These are phyloP conservation scores for Colletotrichum sp. DNA, from an alignment of 2,329 filamentous ascomycete genomes.

Conservation along the genomic window DNA sequence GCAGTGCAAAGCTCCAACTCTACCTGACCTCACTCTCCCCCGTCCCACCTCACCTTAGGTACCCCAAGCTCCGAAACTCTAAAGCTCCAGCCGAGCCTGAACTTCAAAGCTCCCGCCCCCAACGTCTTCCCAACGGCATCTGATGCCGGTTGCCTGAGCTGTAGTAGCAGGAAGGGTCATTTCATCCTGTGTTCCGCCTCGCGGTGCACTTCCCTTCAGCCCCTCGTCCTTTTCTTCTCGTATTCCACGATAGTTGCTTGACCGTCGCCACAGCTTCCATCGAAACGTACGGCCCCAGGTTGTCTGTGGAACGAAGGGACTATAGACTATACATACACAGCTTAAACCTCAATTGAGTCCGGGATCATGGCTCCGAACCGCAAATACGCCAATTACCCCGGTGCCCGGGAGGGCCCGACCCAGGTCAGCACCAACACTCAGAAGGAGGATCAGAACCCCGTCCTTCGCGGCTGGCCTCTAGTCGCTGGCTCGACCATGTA, in stretches of 20 bases:
- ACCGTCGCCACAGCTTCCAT: neutral
- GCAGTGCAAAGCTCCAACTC: neutral
- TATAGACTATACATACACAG: neutral
- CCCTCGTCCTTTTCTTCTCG: neutral
- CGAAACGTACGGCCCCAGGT: neutral
- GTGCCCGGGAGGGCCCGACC: slow-evolving; percentile 7
- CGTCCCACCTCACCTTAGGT: neutral
- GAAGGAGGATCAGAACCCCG: slow-evolving; percentile 65
- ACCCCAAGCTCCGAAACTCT: neutral
- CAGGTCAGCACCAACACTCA: neutral
- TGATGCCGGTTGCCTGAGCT: neutral
- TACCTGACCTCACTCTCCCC: neutral
- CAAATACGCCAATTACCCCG: slow-evolving; percentile 22
- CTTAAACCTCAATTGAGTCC: neutral
- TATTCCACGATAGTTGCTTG: neutral
- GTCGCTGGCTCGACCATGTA: slow-evolving; percentile 66
- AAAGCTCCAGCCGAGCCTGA: neutral
- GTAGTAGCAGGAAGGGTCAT: neutral
- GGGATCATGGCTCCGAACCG: slow-evolving; percentile 19
- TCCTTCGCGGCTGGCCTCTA: slow-evolving; percentile 69
- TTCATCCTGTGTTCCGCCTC: neutral
- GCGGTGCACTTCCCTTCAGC: neutral
- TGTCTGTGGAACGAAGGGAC: neutral
- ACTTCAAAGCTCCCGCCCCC: neutral
- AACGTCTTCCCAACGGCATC: neutral